phyloP scores from a whole-genome alignment of 148 eudicot genomes.

The Amaranthus palmeri region DNA sequence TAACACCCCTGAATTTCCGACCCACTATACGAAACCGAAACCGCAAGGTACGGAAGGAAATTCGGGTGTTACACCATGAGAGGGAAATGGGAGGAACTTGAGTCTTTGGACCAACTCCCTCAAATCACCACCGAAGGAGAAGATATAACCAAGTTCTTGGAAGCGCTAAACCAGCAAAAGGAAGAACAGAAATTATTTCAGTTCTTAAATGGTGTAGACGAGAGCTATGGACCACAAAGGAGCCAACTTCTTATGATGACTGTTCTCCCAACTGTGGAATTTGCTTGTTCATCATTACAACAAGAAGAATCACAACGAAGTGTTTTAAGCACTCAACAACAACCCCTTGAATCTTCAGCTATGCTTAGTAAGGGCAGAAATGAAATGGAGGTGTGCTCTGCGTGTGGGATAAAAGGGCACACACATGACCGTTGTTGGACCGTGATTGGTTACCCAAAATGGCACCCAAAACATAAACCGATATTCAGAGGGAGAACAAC shows the following conservation, averaged over 20 bases:
- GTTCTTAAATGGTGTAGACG: background rate
- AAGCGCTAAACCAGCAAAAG: background rate
- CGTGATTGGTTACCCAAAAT: background rate
- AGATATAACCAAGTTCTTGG: too few relatives aligned
- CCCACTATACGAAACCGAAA: too few relatives aligned
- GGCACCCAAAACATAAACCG: background rate
- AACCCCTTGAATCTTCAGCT: background rate
- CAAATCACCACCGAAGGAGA: too few relatives aligned
- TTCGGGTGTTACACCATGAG: too few relatives aligned
- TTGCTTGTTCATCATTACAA: background rate
- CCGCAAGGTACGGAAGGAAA: too few relatives aligned
- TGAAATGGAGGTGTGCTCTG: background rate
- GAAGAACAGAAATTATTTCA: background rate
- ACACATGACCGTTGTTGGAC: background rate
- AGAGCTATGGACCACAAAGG: background rate
- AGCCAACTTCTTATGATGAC: background rate
- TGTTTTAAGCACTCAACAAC: fast-evolving
- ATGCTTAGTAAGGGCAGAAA: background rate
- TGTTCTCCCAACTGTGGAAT: background rate
- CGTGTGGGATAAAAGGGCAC: background rate
- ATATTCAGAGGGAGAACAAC: background rate
- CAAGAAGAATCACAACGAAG: conserved; percentile 3
- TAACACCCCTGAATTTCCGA: too few relatives aligned
- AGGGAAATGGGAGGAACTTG: too few relatives aligned
- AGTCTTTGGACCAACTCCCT: too few relatives aligned